A percentile compares a stretch with the other conserved stretches of the same genome.
Conservation (phyloP, 2,329 filamentous ascomycete species). For the Diaporthe citriasiana region DNA sequence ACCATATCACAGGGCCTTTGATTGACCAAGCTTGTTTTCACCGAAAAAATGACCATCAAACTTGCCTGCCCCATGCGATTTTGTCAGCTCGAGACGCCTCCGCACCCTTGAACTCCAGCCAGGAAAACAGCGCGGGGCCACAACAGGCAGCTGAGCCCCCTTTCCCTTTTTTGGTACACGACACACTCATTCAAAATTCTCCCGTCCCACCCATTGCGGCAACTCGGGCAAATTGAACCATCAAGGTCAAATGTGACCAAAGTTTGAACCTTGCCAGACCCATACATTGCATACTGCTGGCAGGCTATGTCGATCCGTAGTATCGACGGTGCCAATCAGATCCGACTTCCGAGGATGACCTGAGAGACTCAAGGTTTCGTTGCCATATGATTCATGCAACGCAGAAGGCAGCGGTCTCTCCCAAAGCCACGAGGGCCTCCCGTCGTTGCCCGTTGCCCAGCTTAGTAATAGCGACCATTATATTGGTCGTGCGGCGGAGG, state of each 20-base stretch:
- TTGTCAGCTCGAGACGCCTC: constrained; percentile 18
- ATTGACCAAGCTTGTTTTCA: background rate
- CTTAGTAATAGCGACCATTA: constrained; percentile 42
- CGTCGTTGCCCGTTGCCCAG: background rate
- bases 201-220: background rate
- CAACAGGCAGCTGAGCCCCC: background rate
- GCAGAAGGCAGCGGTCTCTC: background rate
- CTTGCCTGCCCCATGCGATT: constrained; percentile 1
- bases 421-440: background rate
- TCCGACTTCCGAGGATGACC: background rate
- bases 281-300: background rate
- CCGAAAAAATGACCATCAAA: background rate
- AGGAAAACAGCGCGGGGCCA: background rate
- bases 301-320: background rate
- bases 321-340: background rate
- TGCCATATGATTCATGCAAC: background rate
- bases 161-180: constrained; percentile 2
- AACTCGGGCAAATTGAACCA: background rate
- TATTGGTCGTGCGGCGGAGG: constrained; percentile 40
- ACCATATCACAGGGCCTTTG: background rate
- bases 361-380: background rate
- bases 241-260: background rate
- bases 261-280: too few species aligned
- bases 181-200: background rate
- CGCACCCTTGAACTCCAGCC: constrained; percentile 10